A percentile compares a stretch with the other conserved stretches of the same genome.
phyloP scores from a whole-genome alignment of 1,284 basidiomycete species.

The Mycena sp. region DNA sequence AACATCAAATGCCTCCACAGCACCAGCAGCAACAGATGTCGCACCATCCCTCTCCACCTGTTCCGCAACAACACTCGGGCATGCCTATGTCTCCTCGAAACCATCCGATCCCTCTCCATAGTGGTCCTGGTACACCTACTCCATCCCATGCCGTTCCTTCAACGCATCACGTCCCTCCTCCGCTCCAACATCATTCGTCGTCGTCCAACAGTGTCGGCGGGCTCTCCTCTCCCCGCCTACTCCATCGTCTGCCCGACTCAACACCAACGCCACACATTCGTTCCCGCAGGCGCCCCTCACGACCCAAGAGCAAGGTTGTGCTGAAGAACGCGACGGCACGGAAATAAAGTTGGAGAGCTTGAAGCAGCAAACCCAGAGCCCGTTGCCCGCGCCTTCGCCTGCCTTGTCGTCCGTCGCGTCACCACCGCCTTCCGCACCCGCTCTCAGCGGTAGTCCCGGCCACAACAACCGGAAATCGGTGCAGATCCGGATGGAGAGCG shows the following conservation, averaged over 20 bases:
- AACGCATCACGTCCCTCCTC: conserved; percentile 59
- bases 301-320: conserved; percentile 49
- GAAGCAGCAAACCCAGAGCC: conserved; percentile 52
- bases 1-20: conserved; percentile 47
- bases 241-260: conserved; percentile 65
- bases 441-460: conserved; percentile 47
- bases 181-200: conserved; percentile 60
- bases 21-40: conserved; percentile 41
- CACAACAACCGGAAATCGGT: conserved; percentile 52
- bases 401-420: conserved; percentile 49
- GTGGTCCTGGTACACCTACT: conserved; percentile 70
- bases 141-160: conserved; percentile 63
- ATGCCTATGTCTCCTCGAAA: conserved; percentile 74
- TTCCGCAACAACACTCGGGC: conserved; percentile 47
- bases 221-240: conserved; percentile 74
- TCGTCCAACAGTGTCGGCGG: conserved; percentile 56
- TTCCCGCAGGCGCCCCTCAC: conserved; percentile 51
- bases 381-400: conserved; percentile 51
- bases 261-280: conserved; percentile 71
- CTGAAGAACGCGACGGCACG: conserved; percentile 67
- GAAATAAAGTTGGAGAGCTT: conserved; percentile 67
- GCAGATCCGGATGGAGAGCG: conserved; percentile 63
- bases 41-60: conserved; percentile 49
- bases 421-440: conserved; percentile 42
- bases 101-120: conserved; percentile 61